A percentile compares a stretch with the other conserved stretches of the same genome.
phyloP scores from a whole-genome alignment of 345 rosid species.

The Citrus sinensis region DNA sequence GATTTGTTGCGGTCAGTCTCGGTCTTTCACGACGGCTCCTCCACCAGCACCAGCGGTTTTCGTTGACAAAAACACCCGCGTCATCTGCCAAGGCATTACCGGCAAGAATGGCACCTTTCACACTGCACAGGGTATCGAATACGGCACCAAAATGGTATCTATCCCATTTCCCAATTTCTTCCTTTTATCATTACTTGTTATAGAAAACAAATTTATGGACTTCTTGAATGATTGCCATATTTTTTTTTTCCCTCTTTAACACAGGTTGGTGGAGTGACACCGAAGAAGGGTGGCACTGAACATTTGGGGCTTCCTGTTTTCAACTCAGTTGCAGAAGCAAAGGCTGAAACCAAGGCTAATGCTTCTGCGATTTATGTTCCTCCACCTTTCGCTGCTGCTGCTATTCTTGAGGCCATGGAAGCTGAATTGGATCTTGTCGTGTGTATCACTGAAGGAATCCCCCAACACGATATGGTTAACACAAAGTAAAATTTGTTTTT shows the following conservation, averaged over 20 bases:
- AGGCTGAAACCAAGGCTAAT: constrained; percentile 89
- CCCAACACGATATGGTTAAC: constrained; percentile 93
- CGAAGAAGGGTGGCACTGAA: constrained; percentile 96
- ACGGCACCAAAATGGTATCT: constrained; percentile 89
- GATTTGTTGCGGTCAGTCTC: not conserved
- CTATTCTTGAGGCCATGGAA: constrained; percentile 88
- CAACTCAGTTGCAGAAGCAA: constrained; percentile 92
- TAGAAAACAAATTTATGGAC: not conserved
- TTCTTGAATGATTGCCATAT: not conserved
- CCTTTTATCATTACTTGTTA: too few species aligned
- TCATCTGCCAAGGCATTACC: constrained; percentile 95
- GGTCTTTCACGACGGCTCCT: constrained; percentile 43
- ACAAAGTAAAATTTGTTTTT: too few species aligned
- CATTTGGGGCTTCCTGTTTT: constrained; percentile 97
- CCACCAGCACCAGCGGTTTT: constrained; percentile 80
- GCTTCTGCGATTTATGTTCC: constrained; percentile 96
- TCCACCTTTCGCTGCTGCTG: constrained; percentile 96
- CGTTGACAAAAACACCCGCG: constrained; percentile 85
- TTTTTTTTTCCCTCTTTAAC: not conserved
- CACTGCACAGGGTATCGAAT: constrained; percentile 95
- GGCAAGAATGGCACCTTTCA: constrained; percentile 94
- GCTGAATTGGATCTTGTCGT: constrained; percentile 92
- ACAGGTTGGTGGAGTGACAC: constrained; percentile 97
- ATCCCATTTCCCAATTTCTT: not conserved
- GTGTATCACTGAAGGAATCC: constrained; percentile 94